A percentile compares a stretch with the other conserved stretches of the same genome.
Conservation (phyloP, 768 basidiomycete genomes). For the Cystobasidium ongulense region DNA sequence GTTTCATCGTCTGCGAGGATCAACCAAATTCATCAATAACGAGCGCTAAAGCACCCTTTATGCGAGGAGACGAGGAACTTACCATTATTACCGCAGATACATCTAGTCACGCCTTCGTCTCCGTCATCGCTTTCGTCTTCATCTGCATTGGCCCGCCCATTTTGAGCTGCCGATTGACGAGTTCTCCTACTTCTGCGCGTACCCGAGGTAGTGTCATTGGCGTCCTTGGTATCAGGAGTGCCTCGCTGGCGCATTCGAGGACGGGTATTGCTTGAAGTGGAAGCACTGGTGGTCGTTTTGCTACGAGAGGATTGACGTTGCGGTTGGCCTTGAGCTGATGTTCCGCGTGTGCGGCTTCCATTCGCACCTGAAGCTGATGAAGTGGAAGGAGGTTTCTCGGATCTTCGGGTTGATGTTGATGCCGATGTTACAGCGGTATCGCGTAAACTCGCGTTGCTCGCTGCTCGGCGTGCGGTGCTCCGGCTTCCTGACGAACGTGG, state of each 20-base stretch:
- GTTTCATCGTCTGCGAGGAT: conserved; percentile 53
- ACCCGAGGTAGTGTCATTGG: not conserved
- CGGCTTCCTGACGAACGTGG: not conserved
- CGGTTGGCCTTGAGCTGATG: not conserved
- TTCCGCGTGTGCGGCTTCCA: not conserved
- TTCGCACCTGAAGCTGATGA: not conserved
- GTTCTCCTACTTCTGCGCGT: conserved; percentile 6
- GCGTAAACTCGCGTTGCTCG: not conserved
- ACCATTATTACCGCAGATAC: conserved; percentile 77
- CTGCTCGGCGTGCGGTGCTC: not conserved
- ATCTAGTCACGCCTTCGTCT: conserved; percentile 62
- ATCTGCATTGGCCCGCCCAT: conserved; percentile 46
- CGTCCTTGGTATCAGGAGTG: not conserved
- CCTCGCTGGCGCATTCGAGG: not conserved
- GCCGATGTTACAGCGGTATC: not conserved
- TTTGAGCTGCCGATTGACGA: not conserved
- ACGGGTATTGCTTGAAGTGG: not conserved
- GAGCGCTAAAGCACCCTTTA: conserved; percentile 52
- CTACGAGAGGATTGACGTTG: not conserved
- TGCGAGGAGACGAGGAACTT: conserved; percentile 45
- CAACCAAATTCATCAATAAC: not conserved
- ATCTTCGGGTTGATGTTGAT: not conserved
- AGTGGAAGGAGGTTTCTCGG: conserved; percentile 10
- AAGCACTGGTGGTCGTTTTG: not conserved
- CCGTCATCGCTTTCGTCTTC: conserved; percentile 54